These are phyloP conservation scores for Fusarium sp. DNA, from an alignment of 2,329 filamentous ascomycete species.

Conservation along the genomic window DNA sequence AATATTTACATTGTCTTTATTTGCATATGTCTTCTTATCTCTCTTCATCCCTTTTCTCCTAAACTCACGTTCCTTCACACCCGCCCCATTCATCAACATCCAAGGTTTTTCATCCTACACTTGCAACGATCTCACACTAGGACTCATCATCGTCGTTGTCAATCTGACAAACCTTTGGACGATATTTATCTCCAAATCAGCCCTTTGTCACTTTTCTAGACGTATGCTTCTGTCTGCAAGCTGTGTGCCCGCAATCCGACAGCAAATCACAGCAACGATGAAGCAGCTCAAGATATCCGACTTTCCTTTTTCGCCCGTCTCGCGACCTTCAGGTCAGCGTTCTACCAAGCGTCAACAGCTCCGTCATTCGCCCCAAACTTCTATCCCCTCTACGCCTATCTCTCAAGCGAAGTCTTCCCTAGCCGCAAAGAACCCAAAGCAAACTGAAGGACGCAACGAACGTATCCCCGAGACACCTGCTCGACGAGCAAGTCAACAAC, in stretches of 20 bases:
- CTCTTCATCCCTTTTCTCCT: not conserved
- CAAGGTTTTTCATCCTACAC: not conserved
- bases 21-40: not conserved
- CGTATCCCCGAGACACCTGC: conserved; percentile 14
- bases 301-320: conserved; percentile 15
- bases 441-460: not conserved
- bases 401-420: conserved; percentile 4
- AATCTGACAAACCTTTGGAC: not conserved
- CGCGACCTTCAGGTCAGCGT: not conserved
- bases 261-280: conserved; percentile 9
- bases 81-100: conserved; percentile 5
- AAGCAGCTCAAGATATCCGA: conserved; percentile 29
- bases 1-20: not conserved
- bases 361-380: not conserved
- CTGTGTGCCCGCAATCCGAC: not conserved
- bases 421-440: not conserved
- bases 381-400: conserved; percentile 6
- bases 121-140: not conserved
- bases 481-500: not conserved
- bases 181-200: not conserved
- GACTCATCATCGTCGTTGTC: not conserved
- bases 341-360: not conserved
- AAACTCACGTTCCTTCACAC: not conserved
- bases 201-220: not conserved
- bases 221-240: not conserved